phyloP scores from a whole-genome alignment of 495 filamentous ascomycete species.

The Neurospora tetrasperma region DNA sequence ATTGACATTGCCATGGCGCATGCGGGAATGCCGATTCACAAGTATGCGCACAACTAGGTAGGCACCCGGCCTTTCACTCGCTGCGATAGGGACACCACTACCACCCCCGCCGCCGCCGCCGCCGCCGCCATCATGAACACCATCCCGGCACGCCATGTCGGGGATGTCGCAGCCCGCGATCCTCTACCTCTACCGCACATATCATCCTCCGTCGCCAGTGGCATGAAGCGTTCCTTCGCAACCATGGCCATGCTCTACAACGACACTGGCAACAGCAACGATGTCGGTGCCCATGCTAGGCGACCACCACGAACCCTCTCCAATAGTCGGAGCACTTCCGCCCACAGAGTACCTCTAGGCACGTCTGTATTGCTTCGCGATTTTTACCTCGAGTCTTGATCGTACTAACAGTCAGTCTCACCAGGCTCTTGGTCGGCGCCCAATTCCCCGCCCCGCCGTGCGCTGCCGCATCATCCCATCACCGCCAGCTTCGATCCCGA shows the following conservation, averaged over 20 bases:
- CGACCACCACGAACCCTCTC: not conserved
- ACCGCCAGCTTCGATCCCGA: slow-evolving; percentile 36
- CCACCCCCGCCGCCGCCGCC: not conserved
- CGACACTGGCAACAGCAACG: not conserved
- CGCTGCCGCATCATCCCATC: not conserved
- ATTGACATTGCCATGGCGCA: not conserved
- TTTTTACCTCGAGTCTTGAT: not conserved
- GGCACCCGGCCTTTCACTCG: not conserved
- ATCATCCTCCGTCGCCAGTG: slow-evolving; percentile 6
- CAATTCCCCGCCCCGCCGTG: slow-evolving; percentile 4
- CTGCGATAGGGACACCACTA: not conserved
- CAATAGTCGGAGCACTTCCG: not conserved
- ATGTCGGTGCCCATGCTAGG: not conserved
- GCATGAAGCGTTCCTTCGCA: slow-evolving; percentile 20
- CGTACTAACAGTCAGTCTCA: not conserved
- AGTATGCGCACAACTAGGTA: not conserved
- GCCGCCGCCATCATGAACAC: not conserved
- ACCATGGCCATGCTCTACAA: slow-evolving; percentile 9
- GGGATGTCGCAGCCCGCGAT: not conserved
- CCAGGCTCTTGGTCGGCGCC: slow-evolving; percentile 6
- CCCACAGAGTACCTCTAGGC: not conserved
- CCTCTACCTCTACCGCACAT: slow-evolving; percentile 1
- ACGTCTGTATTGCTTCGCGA: not conserved
- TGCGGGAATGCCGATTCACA: not conserved
- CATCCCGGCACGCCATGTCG: not conserved